phyloP scores from a whole-genome alignment of 2,329 filamentous ascomycete species.

The Fusarium phyllophilum region DNA sequence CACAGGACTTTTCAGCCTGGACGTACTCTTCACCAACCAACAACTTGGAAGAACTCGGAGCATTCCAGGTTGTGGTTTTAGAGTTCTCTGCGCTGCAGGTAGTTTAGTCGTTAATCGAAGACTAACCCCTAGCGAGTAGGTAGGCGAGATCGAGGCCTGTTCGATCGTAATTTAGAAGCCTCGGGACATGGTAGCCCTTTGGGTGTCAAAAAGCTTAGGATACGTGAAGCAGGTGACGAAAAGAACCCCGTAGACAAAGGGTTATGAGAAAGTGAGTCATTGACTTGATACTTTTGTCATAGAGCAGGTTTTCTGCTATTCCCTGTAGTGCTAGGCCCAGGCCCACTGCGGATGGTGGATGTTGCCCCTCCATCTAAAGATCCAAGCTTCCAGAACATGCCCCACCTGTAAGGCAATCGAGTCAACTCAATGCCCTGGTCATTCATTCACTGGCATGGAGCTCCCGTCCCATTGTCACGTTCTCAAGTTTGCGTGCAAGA shows the following conservation, averaged over 20 bases:
- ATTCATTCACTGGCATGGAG: not conserved
- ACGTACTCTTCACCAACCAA: not conserved
- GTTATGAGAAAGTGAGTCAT: accelerated
- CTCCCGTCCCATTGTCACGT: conserved; percentile 3
- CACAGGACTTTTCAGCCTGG: not conserved
- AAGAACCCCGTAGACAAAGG: accelerated
- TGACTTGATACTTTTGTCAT: not conserved
- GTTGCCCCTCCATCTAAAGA: not conserved
- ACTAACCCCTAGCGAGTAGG: not conserved
- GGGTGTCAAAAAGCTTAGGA: not conserved
- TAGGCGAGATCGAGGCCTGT: not conserved
- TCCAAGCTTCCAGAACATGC: conserved; percentile 5
- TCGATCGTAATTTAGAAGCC: not conserved
- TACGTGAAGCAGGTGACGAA: not conserved
- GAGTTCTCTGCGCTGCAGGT: not conserved
- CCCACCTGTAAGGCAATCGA: conserved; percentile 1
- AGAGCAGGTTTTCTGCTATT: not conserved
- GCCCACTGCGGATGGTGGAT: not conserved
- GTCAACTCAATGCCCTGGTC: not conserved
- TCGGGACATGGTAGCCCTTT: not conserved
- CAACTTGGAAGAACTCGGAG: not conserved
- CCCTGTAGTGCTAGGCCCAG: not conserved
- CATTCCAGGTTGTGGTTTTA: not conserved
- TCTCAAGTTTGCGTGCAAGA: not conserved
- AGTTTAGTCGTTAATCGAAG: conserved; percentile 2